These are phyloP conservation scores for Magnaporthiopsis incrustans DNA, from an alignment of 2,329 filamentous ascomycete genomes.

Conservation along the genomic window DNA sequence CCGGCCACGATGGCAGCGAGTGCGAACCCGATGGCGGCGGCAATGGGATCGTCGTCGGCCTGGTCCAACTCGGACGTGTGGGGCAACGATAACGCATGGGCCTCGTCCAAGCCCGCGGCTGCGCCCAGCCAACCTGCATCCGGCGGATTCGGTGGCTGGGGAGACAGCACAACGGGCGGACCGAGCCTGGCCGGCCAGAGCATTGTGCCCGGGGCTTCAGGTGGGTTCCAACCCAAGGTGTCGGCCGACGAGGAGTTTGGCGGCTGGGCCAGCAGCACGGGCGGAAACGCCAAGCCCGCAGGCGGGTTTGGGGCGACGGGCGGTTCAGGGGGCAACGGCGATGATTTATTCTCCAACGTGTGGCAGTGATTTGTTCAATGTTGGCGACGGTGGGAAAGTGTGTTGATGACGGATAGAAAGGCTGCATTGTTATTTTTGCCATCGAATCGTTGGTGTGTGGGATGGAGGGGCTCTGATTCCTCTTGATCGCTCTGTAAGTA, in stretches of 20 bases:
- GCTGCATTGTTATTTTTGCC: neutral
- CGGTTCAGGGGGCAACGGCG: slow-evolving; percentile 44
- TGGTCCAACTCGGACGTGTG: slow-evolving; percentile 61
- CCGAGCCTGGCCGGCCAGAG: slow-evolving; percentile 48
- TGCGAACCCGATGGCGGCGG: slow-evolving; percentile 26
- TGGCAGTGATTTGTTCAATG: slow-evolving; percentile 51
- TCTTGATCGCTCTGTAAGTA: neutral
- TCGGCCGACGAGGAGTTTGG: slow-evolving; percentile 92
- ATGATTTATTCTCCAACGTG: slow-evolving; percentile 93
- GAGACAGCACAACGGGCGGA: slow-evolving; percentile 20
- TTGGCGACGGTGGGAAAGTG: neutral
- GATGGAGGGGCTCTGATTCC: no score
- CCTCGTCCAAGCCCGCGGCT: slow-evolving; percentile 30
- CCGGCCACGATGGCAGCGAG: slow-evolving; percentile 33
- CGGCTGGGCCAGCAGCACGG: slow-evolving; percentile 74
- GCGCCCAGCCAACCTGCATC: slow-evolving; percentile 34
- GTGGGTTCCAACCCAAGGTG: slow-evolving; percentile 65
- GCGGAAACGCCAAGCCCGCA: slow-evolving; percentile 43
- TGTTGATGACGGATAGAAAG: neutral
- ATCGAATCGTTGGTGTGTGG: neutral
- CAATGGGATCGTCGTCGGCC: slow-evolving; percentile 24
- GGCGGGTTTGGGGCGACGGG: slow-evolving; percentile 36
- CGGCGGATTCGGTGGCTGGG: slow-evolving; percentile 27
- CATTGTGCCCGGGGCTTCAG: slow-evolving; percentile 53
- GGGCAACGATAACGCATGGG: slow-evolving; percentile 86